Conservation (phyloP, 176 grass and related monocot species). For the Phragmites australis region DNA sequence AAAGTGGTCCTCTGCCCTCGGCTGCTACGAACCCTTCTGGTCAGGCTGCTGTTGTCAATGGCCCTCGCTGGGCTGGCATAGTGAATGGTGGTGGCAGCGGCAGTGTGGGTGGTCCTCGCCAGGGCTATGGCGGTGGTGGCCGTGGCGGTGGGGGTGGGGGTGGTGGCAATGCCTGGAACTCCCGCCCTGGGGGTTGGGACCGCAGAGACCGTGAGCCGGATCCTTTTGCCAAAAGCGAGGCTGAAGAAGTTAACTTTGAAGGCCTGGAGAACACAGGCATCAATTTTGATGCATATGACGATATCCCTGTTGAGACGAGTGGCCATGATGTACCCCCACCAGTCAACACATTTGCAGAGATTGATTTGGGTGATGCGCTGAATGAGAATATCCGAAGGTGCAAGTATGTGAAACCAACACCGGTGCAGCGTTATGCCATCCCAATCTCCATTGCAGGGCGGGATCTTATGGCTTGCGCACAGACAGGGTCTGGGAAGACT, state of each 20-base stretch:
- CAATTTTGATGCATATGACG: constrained; percentile 94
- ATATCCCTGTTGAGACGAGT: constrained; percentile 86
- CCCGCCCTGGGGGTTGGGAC: constrained; percentile 59
- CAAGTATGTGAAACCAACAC: constrained; percentile 93
- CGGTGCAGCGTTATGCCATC: constrained; percentile 87
- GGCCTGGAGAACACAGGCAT: constrained; percentile 57
- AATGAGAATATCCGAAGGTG: constrained; percentile 89
- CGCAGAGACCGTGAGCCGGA: constrained; percentile 74
- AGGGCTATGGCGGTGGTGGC: constrained; percentile 38
- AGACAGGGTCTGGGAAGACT: constrained; percentile 88
- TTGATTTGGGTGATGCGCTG: constrained; percentile 80
- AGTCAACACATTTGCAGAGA: constrained; percentile 86
- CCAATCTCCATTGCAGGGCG: constrained; percentile 68
- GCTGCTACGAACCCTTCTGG: constrained; percentile 40
- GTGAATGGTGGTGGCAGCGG: background rate
- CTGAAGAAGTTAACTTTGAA: constrained; percentile 39
- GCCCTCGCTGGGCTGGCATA: constrained; percentile 38
- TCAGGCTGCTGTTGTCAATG: constrained; percentile 33
- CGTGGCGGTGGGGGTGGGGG: constrained; percentile 22
- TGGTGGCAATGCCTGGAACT: too few species aligned
- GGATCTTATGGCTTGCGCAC: constrained; percentile 95
- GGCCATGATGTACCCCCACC: constrained; percentile 74
- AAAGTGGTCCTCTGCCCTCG: constrained; percentile 23
- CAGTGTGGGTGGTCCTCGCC: constrained; percentile 21
- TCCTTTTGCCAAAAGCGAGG: constrained; percentile 59